Conservation (phyloP, 2,329 filamentous ascomycete species). For the Fusarium dimerum region DNA sequence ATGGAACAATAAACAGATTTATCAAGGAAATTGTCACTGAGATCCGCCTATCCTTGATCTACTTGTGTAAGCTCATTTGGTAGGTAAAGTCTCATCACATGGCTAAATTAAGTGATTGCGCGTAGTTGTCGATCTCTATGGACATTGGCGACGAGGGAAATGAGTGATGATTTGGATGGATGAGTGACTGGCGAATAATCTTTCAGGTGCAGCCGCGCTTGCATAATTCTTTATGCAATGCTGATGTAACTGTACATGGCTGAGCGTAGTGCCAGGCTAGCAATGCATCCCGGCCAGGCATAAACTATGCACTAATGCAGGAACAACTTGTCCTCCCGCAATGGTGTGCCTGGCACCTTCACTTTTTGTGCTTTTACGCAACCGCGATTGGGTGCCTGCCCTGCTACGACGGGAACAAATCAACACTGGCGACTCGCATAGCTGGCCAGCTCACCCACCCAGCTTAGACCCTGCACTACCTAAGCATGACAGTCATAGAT, state of each 20-base stretch:
- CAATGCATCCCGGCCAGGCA: slow-evolving; percentile 19
- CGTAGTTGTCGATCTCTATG: slow-evolving; percentile 4
- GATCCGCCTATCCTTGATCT: not conserved
- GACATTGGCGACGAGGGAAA: slow-evolving; percentile 3
- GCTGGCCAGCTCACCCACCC: not conserved
- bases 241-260: no score
- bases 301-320: slow-evolving; percentile 28
- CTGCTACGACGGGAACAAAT: not conserved
- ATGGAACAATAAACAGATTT: no score
- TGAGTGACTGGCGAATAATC: no score
- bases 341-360: slow-evolving; percentile 5
- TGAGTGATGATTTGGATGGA: not conserved
- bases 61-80: not conserved
- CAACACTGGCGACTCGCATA: not conserved
- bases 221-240: no score
- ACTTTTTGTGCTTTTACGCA: not conserved
- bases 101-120: slow-evolving; percentile 1
- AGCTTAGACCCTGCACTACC: not conserved
- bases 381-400: not conserved
- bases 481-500: not conserved
- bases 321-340: slow-evolving; percentile 22
- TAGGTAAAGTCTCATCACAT: not conserved
- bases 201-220: no score
- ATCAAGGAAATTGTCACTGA: not conserved
- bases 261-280: slow-evolving; percentile 2